Percentiles rank a stretch among this genome's conserved stretches.
These are phyloP conservation scores for Fusarium albidum DNA, from an alignment of 2,329 filamentous ascomycete genomes.

Conservation along the genomic window DNA sequence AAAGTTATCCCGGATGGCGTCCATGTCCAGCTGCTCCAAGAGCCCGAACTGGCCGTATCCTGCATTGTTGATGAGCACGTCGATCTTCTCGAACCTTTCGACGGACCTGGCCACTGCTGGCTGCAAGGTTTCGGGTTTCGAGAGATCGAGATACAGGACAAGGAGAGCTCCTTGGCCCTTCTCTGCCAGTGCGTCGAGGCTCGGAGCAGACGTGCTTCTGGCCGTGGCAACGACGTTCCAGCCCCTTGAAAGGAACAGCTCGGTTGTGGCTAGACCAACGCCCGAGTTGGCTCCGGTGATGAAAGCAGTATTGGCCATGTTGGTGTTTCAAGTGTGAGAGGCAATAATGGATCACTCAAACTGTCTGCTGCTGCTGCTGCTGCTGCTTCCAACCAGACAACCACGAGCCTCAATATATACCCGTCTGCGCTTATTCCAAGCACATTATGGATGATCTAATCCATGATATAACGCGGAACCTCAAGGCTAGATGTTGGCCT, in stretches of 20 bases:
- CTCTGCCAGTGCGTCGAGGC: background rate
- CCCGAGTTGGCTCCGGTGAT: conserved; percentile 18
- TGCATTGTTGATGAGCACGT: conserved; percentile 27
- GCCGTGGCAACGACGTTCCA: conserved; percentile 11
- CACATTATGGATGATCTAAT: background rate
- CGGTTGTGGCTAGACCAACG: conserved; percentile 14
- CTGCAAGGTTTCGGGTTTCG: conserved; percentile 13
- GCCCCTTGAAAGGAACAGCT: conserved; percentile 11
- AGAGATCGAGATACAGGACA: conserved; percentile 17
- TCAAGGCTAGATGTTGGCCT: background rate
- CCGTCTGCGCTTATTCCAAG: background rate
- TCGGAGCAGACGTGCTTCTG: conserved; percentile 1
- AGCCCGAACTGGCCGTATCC: conserved; percentile 18
- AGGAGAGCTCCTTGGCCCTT: background rate
- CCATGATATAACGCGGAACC: background rate
- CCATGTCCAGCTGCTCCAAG: conserved; percentile 17
- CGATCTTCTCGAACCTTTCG: conserved; percentile 26
- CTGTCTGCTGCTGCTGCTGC: background rate
- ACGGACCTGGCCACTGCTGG: conserved; percentile 21
- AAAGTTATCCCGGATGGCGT: conserved; percentile 17
- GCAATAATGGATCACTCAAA: background rate
- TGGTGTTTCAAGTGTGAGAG: background rate
- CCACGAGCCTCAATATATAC: too few species aligned
- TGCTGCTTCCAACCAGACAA: background rate
- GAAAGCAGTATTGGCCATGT: conserved; percentile 12